Percentiles rank a stretch among this genome's conserved stretches.
These are phyloP conservation scores for Licmophora abbreviata DNA, from an alignment of 108 stramenopile species.

Conservation along the genomic window DNA sequence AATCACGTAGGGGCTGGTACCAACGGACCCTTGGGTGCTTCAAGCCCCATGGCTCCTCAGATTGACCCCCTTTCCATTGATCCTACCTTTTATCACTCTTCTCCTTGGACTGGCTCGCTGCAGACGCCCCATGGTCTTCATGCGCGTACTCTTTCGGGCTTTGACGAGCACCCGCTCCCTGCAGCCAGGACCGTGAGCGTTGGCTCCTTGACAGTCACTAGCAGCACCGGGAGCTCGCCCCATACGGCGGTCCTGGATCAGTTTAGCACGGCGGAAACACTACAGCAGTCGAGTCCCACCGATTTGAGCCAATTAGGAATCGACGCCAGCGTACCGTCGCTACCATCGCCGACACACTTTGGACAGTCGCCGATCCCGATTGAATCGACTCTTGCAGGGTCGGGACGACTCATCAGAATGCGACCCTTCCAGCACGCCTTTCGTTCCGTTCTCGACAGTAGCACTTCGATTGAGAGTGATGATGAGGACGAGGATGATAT, in stretches of 20 bases:
- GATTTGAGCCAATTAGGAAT: slow-evolving; percentile 5
- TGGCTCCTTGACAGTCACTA: too few species aligned
- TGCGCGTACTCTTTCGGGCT: too few species aligned
- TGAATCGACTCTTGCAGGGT: slow-evolving; percentile 3
- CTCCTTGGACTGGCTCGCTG: slow-evolving; percentile 7
- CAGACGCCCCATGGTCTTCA: too few species aligned
- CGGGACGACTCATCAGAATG: background rate
- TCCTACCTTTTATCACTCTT: slow-evolving; percentile 30
- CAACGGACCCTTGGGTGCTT: slow-evolving; percentile 1
- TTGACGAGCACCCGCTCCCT: too few species aligned
- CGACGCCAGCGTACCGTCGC: too few species aligned
- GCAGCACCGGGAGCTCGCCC: too few species aligned
- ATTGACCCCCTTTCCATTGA: slow-evolving; percentile 60
- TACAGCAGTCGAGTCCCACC: slow-evolving; percentile 5
- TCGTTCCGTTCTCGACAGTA: slow-evolving; percentile 32
- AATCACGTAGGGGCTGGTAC: slow-evolving; percentile 12
- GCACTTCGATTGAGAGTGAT: slow-evolving; percentile 23
- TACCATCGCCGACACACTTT: slow-evolving; percentile 3
- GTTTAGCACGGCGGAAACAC: background rate
- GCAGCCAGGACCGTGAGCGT: too few species aligned
- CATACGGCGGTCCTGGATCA: slow-evolving; percentile 10
- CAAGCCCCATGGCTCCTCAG: slow-evolving; percentile 12
- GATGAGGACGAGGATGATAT: slow-evolving; percentile 30
- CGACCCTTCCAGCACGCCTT: slow-evolving; percentile 2
- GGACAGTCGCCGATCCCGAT: slow-evolving; percentile 5